These are phyloP conservation scores for Phytophthora syringae DNA, from an alignment of 352 stramenopile genomes.

Conservation along the genomic window DNA sequence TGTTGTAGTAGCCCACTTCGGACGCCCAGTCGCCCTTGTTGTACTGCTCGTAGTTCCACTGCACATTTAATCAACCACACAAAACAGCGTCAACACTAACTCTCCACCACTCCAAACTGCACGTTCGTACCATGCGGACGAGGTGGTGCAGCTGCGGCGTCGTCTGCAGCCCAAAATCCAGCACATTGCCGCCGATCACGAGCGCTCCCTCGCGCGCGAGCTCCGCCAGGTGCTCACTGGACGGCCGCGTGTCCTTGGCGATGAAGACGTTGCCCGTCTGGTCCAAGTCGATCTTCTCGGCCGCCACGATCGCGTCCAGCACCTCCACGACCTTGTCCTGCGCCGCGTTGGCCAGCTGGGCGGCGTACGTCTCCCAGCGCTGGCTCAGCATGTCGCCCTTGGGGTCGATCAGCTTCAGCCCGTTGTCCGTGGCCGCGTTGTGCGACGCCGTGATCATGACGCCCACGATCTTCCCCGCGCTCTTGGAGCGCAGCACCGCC, in stretches of 20 bases:
- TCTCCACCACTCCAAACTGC: background rate
- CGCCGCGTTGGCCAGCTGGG: constrained; percentile 81
- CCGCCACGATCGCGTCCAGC: constrained; percentile 69
- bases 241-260: constrained; percentile 93
- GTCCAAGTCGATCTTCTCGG: constrained; percentile 86
- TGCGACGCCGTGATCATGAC: constrained; percentile 96
- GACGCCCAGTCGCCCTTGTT: constrained; percentile 89
- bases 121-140: constrained; percentile 90
- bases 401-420: constrained; percentile 95
- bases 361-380: constrained; percentile 90
- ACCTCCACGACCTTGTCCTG: constrained; percentile 87
- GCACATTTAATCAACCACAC: constrained; percentile 6
- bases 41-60: constrained; percentile 91
- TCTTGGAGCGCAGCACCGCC: constrained; percentile 82
- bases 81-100: background rate
- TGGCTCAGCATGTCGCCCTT: constrained; percentile 93
- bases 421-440: constrained; percentile 93
- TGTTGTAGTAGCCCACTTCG: constrained; percentile 96
- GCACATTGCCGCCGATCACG: constrained; percentile 88
- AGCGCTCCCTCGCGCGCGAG: constrained; percentile 90
- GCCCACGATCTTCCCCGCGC: constrained; percentile 84
- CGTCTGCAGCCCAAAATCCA: constrained; percentile 96
- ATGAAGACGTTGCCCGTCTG: constrained; percentile 89
- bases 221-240: constrained; percentile 85
- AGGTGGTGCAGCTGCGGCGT: constrained; percentile 98